phyloP scores from a whole-genome alignment of 164 flowering plant species.

The Protea cynaroides region DNA sequence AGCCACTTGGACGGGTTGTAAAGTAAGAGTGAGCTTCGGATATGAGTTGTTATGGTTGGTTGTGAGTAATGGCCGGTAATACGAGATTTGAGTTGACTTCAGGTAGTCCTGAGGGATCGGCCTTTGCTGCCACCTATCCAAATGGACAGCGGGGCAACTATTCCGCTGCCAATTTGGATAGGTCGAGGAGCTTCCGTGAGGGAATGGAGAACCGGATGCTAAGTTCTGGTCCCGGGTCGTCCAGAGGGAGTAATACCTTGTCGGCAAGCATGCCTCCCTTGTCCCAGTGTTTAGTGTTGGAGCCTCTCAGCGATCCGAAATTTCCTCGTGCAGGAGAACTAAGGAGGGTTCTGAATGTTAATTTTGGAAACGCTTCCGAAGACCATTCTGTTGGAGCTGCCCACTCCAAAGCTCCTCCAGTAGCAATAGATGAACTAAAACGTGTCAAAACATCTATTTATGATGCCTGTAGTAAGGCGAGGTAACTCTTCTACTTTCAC shows the following conservation, averaged over 20 bases:
- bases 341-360: slow-evolving; percentile 42
- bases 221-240: slow-evolving; percentile 33
- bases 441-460: slow-evolving; percentile 44
- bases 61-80: slow-evolving; percentile 56
- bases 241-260: slow-evolving; percentile 24
- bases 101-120: slow-evolving; percentile 53
- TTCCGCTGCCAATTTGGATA: slow-evolving; percentile 46
- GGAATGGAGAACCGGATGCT: slow-evolving; percentile 40
- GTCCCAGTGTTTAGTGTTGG: slow-evolving; percentile 50
- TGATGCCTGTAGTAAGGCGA: slow-evolving; percentile 40
- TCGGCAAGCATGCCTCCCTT: slow-evolving; percentile 37
- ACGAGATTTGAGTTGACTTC: slow-evolving; percentile 53
- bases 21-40: slow-evolving; percentile 1
- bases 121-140: slow-evolving; percentile 43
- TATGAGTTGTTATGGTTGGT: slow-evolving; percentile 15
- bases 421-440: slow-evolving; percentile 50
- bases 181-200: slow-evolving; percentile 80
- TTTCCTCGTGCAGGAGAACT: slow-evolving; percentile 45
- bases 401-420: slow-evolving; percentile 37
- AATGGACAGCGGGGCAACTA: slow-evolving; percentile 57
- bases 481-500: slow-evolving; percentile 23
- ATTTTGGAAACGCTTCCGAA: slow-evolving; percentile 40
- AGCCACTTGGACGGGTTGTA: slow-evolving; percentile 3
- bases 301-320: slow-evolving; percentile 52
- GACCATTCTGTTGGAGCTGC: slow-evolving; percentile 49